Evolutionary conservation across 257 asterid species (phyloP).

Genomic region (Solanum medicagineum): DNA sequence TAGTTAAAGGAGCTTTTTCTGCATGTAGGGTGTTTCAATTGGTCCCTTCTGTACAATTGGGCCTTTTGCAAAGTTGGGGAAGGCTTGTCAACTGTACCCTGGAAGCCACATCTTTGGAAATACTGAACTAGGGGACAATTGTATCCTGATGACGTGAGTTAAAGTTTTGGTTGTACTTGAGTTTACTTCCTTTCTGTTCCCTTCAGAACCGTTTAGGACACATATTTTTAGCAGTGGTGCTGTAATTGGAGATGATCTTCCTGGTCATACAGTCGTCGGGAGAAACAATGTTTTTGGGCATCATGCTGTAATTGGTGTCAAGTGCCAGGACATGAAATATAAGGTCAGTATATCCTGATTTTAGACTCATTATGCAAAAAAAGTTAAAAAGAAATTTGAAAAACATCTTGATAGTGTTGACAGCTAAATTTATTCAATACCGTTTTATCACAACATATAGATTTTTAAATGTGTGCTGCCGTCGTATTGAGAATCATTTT

Average conservation of each 20-base stretch:
- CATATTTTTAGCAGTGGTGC: slow-evolving; percentile 52
- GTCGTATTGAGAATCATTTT: not conserved
- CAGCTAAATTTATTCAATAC: not conserved
- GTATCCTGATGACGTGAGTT: slow-evolving; percentile 66
- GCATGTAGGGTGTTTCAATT: slow-evolving; percentile 63
- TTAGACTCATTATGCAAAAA: not conserved
- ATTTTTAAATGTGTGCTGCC: not conserved
- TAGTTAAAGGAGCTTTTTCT: slow-evolving; percentile 8
- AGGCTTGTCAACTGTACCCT: slow-evolving; percentile 51
- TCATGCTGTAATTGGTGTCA: slow-evolving; percentile 76
- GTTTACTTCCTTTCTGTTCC: not conserved
- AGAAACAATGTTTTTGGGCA: slow-evolving; percentile 73
- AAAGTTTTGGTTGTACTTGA: not conserved
- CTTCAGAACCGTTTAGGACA: not conserved
- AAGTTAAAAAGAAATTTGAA: not conserved
- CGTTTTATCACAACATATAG: not conserved
- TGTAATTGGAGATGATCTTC: slow-evolving; percentile 87
- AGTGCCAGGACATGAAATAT: slow-evolving; percentile 92
- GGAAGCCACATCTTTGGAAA: slow-evolving; percentile 82
- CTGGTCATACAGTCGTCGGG: slow-evolving; percentile 75
- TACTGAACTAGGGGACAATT: slow-evolving; percentile 69
- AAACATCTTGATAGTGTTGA: not conserved
- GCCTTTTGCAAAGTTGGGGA: slow-evolving; percentile 66
- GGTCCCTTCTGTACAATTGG: slow-evolving; percentile 93
- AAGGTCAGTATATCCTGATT: slow-evolving; percentile 29